phyloP scores from a whole-genome alignment of 768 basidiomycete genomes.

The Panaeolus papilionaceus region DNA sequence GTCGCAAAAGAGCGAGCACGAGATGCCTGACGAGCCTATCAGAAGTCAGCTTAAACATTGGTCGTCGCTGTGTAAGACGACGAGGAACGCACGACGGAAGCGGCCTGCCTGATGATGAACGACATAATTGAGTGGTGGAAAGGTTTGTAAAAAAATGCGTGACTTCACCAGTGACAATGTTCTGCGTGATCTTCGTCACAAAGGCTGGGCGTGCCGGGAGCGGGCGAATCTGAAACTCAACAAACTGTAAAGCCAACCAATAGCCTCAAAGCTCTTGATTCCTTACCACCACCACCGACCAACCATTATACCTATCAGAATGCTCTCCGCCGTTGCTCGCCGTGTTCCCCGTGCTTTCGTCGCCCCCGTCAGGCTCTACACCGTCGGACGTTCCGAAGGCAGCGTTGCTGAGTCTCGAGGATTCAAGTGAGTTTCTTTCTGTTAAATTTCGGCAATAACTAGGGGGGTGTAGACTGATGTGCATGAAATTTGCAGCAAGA shows the following conservation, averaged over 20 bases:
- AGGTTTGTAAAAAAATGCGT: conserved; percentile 45
- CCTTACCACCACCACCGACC: conserved; percentile 27
- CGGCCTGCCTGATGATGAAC: conserved; percentile 67
- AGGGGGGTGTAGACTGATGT: conserved; percentile 20
- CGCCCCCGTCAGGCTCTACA: conserved; percentile 42
- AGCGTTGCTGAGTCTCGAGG: conserved; percentile 66
- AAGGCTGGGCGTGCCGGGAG: conserved; percentile 16
- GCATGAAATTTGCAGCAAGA: conserved; percentile 54
- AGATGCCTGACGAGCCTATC: conserved; percentile 59
- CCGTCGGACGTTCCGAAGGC: conserved; percentile 54
- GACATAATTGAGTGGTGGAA: conserved; percentile 60
- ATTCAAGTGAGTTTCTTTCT: conserved; percentile 56
- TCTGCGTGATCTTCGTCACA: not conserved
- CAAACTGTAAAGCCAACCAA: conserved; percentile 19
- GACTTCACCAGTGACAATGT: conserved; percentile 35
- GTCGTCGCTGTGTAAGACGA: not conserved
- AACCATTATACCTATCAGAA: conserved; percentile 26
- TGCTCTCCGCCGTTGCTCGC: conserved; percentile 52
- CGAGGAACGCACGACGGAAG: conserved; percentile 47
- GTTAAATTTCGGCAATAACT: no score
- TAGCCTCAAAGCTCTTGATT: not conserved
- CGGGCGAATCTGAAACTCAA: conserved; percentile 11
- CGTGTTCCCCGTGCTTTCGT: conserved; percentile 45
- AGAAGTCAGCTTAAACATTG: conserved; percentile 16
- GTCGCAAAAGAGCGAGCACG: conserved; percentile 65